Evolutionary conservation across 345 rosid genomes (phyloP), one percentile per base, ranked within the genome.

Genomic region (Eucalyptus curtisii): DNA sequence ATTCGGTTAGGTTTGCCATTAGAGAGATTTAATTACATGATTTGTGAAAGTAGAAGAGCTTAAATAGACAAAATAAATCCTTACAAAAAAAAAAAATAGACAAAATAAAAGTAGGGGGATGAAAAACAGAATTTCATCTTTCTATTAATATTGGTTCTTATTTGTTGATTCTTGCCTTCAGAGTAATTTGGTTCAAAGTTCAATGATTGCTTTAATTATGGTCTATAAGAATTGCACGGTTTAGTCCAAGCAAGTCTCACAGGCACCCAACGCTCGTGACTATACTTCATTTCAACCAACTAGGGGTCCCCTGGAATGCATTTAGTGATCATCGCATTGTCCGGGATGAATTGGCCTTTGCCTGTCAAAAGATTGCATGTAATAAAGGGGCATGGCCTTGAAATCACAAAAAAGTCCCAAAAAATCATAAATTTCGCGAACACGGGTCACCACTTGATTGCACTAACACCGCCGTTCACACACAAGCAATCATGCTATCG

Each of bases 401-500:
- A n/a, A 66, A 66, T n/a, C 22, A 66, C 37, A 31, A n/a, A 64
- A 64, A n/a, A 14, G 10, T 7, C 76, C 2, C 5, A n/a, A 61
- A 61, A 12, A 30, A 7, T 61, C 71, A 30, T 61, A 61, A 30
- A 30, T 61, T 30, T 61, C 5, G 5, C 10, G 2, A 30, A 61
- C 71, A 30, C 2, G 10, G 17, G 20, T 64, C 76, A n/a, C 76
- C 37, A 7, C 37, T 13, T n/a, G 76, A 64, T 64, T n/a, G 20
- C 76, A n/a, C 37, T n/a, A 64, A n/a, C 19, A 7, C 5, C 9
- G 2, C 40, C 5, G 3, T n/a, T n/a, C 4, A 30, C 8, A 7
- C 5, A n/a, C 15, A 30, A 61, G 5, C 33, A 61, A 30, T 0
- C 17, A 13, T 0, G 5, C 40, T 7, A 64, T n/a, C 9, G 2